These are phyloP conservation scores for Suhomyces prunicola DNA, from an alignment of 805 yeast species.

Conservation along the genomic window DNA sequence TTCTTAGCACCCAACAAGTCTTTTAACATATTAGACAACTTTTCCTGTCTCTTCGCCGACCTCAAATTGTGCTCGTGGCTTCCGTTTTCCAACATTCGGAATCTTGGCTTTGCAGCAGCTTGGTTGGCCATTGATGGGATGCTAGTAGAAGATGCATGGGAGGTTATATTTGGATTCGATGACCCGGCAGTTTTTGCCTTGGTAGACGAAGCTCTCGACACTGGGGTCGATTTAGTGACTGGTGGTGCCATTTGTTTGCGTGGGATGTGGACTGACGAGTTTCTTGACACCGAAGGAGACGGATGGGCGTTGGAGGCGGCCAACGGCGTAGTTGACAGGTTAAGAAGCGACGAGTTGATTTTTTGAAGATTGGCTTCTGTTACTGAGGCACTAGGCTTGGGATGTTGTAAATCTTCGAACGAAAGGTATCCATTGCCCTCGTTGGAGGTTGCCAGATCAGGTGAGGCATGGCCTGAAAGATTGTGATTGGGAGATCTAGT, in stretches of 20 bases:
- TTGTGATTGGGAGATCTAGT: conserved; percentile 1
- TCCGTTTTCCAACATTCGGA: conserved; percentile 62
- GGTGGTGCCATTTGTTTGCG: conserved; percentile 5
- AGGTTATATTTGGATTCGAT: conserved; percentile 8
- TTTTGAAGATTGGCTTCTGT: conserved; percentile 9
- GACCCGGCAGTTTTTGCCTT: conserved; percentile 10
- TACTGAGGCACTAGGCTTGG: conserved; percentile 2
- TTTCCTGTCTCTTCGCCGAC: conserved; percentile 76
- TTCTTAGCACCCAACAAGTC: conserved; percentile 74
- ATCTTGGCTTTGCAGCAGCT: conserved; percentile 40
- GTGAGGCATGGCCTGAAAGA: conserved; percentile 5
- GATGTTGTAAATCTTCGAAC: conserved; percentile 7
- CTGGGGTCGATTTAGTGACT: conserved; percentile 11
- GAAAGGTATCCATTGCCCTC: conserved; percentile 3
- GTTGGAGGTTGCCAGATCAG: conserved; percentile 7
- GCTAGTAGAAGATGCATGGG: conserved; percentile 12
- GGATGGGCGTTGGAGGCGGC: not conserved
- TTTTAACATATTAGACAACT: conserved; percentile 68
- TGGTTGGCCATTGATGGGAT: conserved; percentile 4
- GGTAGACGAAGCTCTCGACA: conserved; percentile 20
- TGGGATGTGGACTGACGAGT: conserved; percentile 4
- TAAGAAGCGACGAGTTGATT: conserved; percentile 8
- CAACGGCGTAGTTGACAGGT: not conserved
- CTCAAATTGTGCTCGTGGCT: conserved; percentile 76
- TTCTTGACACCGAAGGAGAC: conserved; percentile 10